These are phyloP conservation scores for Teratosphaeria nubilosa DNA, from an alignment of 2,329 filamentous ascomycete genomes.

Conservation along the genomic window DNA sequence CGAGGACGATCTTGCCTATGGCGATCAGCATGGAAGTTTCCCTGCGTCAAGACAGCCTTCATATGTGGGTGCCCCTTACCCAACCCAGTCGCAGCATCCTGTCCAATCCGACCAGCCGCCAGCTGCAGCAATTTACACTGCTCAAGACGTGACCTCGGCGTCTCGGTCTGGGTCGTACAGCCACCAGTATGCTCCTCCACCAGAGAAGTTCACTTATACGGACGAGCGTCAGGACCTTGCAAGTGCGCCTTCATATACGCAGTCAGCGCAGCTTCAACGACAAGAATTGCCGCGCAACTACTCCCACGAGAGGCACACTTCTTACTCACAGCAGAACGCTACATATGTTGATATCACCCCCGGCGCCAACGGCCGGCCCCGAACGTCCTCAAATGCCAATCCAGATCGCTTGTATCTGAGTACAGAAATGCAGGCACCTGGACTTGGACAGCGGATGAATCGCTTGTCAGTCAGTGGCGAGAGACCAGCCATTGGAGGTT, in stretches of 20 bases:
- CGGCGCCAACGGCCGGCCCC: constrained; percentile 10
- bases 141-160: constrained; percentile 14
- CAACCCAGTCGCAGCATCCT: constrained; percentile 8
- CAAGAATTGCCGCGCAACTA: constrained; percentile 9
- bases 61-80: constrained; percentile 4
- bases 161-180: constrained; percentile 9
- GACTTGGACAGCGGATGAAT: constrained; percentile 33
- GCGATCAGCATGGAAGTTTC: constrained; percentile 2
- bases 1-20: constrained; percentile 25
- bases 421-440: constrained; percentile 21
- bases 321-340: constrained; percentile 15
- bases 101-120: constrained; percentile 6
- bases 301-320: constrained; percentile 6
- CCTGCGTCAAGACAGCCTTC: constrained; percentile 7
- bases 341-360: constrained; percentile 35
- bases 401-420: constrained; percentile 8
- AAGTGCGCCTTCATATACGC: constrained; percentile 9
- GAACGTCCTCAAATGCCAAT: constrained; percentile 8
- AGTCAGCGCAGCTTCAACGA: constrained; percentile 3
- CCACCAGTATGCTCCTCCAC: constrained; percentile 30
- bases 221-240: constrained; percentile 20
- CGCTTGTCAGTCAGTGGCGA: constrained; percentile 39
- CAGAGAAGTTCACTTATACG: constrained; percentile 35
- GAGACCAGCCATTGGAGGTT: constrained; percentile 29
- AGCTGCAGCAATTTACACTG: constrained; percentile 12